Conservation (phyloP, 345 rosid species). For the Raphanus raphanistrum region DNA sequence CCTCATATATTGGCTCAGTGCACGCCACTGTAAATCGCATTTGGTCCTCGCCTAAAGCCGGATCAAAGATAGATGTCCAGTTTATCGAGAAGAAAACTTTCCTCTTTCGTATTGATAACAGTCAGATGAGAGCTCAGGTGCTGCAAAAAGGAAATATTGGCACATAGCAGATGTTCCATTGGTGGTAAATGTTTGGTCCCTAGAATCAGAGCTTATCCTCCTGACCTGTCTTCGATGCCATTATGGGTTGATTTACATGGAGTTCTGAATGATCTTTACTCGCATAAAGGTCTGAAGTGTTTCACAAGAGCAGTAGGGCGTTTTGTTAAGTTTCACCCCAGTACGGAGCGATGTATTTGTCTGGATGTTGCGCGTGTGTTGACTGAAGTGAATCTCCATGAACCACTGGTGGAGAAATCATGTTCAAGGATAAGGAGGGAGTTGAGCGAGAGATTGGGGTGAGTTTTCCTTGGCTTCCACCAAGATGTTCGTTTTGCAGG, state of each 20-base stretch:
- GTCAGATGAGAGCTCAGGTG: no score
- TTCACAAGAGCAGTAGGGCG: background rate
- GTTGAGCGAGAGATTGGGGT: background rate
- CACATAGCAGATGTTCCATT: no score
- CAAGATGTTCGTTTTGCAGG: background rate
- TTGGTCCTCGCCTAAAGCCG: no score
- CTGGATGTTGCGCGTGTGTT: background rate
- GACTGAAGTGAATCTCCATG: background rate
- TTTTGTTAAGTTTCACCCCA: background rate
- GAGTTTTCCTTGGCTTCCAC: background rate
- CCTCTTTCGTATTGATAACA: no score
- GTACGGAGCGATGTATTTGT: background rate
- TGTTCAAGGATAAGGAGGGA: background rate
- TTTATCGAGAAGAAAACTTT: no score
- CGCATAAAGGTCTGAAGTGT: background rate
- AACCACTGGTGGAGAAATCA: background rate
- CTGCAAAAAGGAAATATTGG: no score
- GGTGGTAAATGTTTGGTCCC: no score
- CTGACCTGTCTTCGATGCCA: background rate
- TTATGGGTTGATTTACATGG: background rate
- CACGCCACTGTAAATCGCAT: no score
- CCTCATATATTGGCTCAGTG: no score
- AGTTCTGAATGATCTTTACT: background rate
- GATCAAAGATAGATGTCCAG: no score
- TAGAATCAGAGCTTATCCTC: background rate